These are phyloP conservation scores for Nicotiana tomentosiformis DNA, from an alignment of 257 asterid species.

Conservation along the genomic window DNA sequence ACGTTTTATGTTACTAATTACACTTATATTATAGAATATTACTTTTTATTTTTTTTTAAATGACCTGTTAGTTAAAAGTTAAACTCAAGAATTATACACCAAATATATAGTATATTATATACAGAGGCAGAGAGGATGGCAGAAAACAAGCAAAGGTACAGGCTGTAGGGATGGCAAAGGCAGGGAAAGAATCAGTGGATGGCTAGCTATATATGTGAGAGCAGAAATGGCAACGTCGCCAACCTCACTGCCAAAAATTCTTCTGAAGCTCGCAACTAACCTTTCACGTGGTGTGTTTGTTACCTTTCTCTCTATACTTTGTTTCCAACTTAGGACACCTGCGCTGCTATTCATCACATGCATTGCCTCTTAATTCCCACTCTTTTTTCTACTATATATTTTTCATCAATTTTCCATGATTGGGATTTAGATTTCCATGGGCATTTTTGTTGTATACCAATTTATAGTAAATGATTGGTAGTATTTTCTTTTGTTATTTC, in stretches of 20 bases:
- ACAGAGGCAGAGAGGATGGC: not conserved
- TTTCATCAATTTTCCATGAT: not conserved
- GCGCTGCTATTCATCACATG: conserved; percentile 7
- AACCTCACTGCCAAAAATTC: conserved; percentile 5
- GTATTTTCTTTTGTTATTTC: not conserved
- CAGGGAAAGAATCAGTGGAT: not conserved
- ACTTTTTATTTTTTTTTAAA: not conserved
- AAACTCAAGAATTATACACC: not conserved
- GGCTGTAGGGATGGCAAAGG: conserved; percentile 21
- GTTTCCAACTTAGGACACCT: conserved; percentile 9
- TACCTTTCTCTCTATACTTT: not conserved
- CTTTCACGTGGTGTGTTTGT: conserved; percentile 13
- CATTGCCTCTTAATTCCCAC: not conserved
- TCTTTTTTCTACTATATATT: not conserved
- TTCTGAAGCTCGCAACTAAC: conserved; percentile 3
- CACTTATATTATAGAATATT: not conserved
- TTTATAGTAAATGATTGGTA: not conserved
- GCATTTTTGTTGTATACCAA: not conserved
- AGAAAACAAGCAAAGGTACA: conserved; percentile 9
- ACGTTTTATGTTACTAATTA: too few species aligned
- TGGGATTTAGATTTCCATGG: not conserved
- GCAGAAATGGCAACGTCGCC: conserved; percentile 4
- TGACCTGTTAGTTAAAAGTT: too few species aligned
- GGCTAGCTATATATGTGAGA: not conserved
- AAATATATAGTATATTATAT: not conserved